Conservation (phyloP, 177 flowering plant species). For the Vitis hybrid region DNA sequence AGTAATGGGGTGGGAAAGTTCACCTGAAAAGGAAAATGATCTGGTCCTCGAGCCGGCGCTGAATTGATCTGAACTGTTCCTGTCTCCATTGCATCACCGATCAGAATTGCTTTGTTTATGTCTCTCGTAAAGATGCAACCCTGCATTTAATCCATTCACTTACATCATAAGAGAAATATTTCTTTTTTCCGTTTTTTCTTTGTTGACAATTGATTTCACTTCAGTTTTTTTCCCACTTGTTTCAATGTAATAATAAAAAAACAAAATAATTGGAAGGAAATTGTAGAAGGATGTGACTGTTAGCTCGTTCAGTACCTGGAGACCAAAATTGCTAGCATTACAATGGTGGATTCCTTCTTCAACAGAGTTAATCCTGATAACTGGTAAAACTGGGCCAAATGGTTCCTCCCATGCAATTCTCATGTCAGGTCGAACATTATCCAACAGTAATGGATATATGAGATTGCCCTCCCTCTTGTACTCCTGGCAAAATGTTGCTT, state of each 20-base stretch:
- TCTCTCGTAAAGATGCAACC: conserved; percentile 95
- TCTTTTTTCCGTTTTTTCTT: neutral
- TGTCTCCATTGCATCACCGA: conserved; percentile 97
- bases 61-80: conserved; percentile 98
- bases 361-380: conserved; percentile 77
- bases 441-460: conserved; percentile 93
- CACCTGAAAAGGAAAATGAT: conserved; percentile 99
- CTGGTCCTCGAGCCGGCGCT: conserved; percentile 99
- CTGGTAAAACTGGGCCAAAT: conserved; percentile 93
- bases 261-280: neutral
- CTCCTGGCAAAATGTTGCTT: conserved; percentile 91
- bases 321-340: conserved; percentile 99
- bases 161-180: too few species aligned
- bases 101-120: conserved; percentile 95
- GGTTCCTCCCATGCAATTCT: conserved; percentile 99
- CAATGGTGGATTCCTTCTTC: conserved; percentile 99
- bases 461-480: conserved; percentile 96
- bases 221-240: too few species aligned
- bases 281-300: neutral
- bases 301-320: conserved; percentile 59
- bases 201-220: too few species aligned
- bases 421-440: conserved; percentile 94
- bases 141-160: conserved; percentile 29
- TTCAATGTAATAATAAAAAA: too few species aligned
- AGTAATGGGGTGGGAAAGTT: neutral